Conservation (phyloP, 2,329 filamentous ascomycete genomes). For the Monosporascus sp. region DNA sequence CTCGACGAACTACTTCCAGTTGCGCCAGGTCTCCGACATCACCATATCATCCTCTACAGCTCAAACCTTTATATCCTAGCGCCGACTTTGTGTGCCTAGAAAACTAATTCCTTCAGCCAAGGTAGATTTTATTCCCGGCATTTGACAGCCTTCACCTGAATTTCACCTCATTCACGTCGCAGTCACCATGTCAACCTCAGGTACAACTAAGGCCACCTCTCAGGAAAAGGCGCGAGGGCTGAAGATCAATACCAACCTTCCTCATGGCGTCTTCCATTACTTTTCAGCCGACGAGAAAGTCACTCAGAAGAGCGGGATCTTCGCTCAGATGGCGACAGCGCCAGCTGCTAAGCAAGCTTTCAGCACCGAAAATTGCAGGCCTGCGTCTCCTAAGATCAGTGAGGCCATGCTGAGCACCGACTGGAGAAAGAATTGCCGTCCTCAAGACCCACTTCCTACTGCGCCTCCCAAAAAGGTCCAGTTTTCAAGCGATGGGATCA, state of each 20-base stretch:
- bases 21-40: neutral
- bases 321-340: slow-evolving; percentile 1
- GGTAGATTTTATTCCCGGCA: neutral
- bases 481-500: slow-evolving; percentile 6
- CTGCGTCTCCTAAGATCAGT: neutral
- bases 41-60: neutral
- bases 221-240: slow-evolving; percentile 6
- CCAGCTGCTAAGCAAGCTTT: neutral
- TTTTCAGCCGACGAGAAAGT: neutral
- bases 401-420: slow-evolving; percentile 9
- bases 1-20: too few species aligned
- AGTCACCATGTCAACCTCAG: slow-evolving; percentile 2
- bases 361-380: neutral
- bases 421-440: slow-evolving; percentile 13
- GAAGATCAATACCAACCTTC: slow-evolving; percentile 1
- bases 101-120: neutral
- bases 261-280: neutral
- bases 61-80: neutral
- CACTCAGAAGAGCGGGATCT: neutral
- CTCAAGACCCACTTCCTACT: slow-evolving; percentile 6
- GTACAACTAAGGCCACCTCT: neutral
- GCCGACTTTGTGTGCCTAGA: too few species aligned
- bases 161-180: neutral
- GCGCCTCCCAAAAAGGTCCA: slow-evolving; percentile 13
- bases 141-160: neutral